Percentiles rank a stretch among this genome's conserved stretches.
These are phyloP conservation scores for Trametes punicea DNA, from an alignment of 768 basidiomycete genomes.

Conservation along the genomic window DNA sequence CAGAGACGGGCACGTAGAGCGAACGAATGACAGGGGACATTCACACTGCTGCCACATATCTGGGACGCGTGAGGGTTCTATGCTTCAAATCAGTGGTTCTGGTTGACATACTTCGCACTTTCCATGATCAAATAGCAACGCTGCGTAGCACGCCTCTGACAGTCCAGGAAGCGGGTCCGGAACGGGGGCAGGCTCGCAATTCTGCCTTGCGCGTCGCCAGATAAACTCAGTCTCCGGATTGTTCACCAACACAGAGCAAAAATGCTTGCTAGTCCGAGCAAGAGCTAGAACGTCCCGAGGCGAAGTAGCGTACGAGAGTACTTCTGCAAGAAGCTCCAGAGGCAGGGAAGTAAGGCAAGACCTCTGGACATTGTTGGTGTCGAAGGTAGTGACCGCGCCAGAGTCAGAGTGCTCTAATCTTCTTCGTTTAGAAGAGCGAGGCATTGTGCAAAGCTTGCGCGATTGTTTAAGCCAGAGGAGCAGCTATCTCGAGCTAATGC, in stretches of 20 bases:
- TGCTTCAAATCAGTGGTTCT: too few relatives aligned
- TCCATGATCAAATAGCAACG: conserved; percentile 59
- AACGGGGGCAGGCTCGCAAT: conserved; percentile 32
- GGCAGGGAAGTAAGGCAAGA: conserved; percentile 37
- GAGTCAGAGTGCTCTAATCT: background rate
- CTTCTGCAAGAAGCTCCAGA: conserved; percentile 61
- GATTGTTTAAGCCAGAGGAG: too few relatives aligned
- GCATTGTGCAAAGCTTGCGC: background rate
- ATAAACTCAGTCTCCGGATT: conserved; percentile 47
- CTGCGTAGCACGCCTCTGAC: conserved; percentile 59
- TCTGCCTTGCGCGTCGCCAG: conserved; percentile 47
- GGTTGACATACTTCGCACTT: conserved; percentile 47
- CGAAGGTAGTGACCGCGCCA: background rate
- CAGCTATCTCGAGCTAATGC: too few relatives aligned
- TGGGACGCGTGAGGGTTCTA: conserved; percentile 15
- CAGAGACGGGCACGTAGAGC: conserved; percentile 48
- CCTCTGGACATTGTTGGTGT: too few relatives aligned
- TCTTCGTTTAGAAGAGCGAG: background rate
- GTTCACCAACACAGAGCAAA: conserved; percentile 47
- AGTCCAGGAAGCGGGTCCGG: conserved; percentile 43
- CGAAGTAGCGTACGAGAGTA: conserved; percentile 50
- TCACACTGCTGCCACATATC: conserved; percentile 39
- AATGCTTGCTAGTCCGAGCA: conserved; percentile 52
- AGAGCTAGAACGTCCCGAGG: conserved; percentile 57
- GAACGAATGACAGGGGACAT: conserved; percentile 44